Evolutionary conservation across 2,329 filamentous ascomycete genomes (phyloP), one percentile per base, ranked within the genome.

Genomic region (Epichloe glyceriae): DNA sequence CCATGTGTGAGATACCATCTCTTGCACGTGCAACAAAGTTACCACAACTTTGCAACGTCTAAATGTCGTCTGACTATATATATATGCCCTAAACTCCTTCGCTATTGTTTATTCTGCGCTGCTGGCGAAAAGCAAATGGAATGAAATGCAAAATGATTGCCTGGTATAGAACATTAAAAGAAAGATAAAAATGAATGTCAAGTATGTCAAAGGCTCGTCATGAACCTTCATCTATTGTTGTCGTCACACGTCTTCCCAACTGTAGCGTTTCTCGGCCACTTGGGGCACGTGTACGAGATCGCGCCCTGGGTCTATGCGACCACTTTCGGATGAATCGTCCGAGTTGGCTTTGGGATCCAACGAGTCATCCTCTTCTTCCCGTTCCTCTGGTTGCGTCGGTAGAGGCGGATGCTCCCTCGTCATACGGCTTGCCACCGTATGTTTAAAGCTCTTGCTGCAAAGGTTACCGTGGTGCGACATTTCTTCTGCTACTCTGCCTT

Each of bases 211-310:
- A 5, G 4, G 7, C 3, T 12, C 10, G 5, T 14, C 7, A 30
- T 15, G 17, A 19, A 6, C n/a, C 39, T n/a, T 20, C 12, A 5
- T 19, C 17, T 26, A 34, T 8, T 47, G 26, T 37, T 37, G 35
- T 58, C 52, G 58, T 53, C 54, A 50, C 33, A 65, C 62, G 5
- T 70, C 64, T 55, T 77, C 74, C 73, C 74, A 78, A 54, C 74
- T 77, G 50, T 75, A 78, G 37, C 74, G 64, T 54, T 66, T 70
- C 34, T 69, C 69, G 3, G 74, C 71, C 51, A 73, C 59, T 56
- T 78, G 74, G 2, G 74, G 74, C 10, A 78, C 70, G 52, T 77
- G 74, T 3, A 77, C 62, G 20, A 76, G 58, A 49, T 77, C 74
- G 4, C 61, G 61, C 0, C 69, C 67, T 3, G 62, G 60, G 46